Percentiles rank a stretch among this genome's conserved stretches.
phyloP scores from a whole-genome alignment of 2,329 filamentous ascomycete species.

The Aspergillus uvarum region DNA sequence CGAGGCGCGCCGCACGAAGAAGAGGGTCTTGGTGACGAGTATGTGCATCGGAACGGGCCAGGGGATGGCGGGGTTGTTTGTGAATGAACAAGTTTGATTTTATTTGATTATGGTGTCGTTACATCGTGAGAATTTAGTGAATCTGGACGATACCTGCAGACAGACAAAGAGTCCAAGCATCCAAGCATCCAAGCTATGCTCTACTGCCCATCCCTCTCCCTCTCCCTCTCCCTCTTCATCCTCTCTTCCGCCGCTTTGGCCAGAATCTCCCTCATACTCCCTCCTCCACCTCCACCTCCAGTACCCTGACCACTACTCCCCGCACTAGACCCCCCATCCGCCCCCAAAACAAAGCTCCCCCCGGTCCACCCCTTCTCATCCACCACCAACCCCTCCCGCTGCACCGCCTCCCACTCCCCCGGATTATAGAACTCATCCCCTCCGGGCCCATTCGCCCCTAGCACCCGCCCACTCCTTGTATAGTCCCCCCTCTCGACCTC shows the following conservation, averaged over 20 bases:
- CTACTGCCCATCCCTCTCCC: slow-evolving; percentile 40
- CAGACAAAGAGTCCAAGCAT: background rate
- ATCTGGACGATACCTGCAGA: background rate
- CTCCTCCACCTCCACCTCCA: slow-evolving; percentile 53
- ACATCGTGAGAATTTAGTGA: background rate
- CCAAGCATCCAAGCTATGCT: slow-evolving; percentile 11
- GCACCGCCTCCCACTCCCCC: slow-evolving; percentile 53
- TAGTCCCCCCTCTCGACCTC: slow-evolving; percentile 83
- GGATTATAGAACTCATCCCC: slow-evolving; percentile 59
- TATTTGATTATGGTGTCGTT: background rate
- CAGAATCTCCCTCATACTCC: slow-evolving; percentile 71
- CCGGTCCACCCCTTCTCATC: slow-evolving; percentile 77
- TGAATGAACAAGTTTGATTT: slow-evolving; percentile 58
- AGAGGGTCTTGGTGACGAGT: slow-evolving; percentile 86
- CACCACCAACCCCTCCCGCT: slow-evolving; percentile 55
- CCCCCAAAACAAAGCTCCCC: slow-evolving; percentile 73
- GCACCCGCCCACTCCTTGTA: slow-evolving; percentile 65
- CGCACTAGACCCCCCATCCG: slow-evolving; percentile 43
- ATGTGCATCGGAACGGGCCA: slow-evolving; percentile 77
- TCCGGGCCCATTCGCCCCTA: slow-evolving; percentile 53
- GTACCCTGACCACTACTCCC: slow-evolving; percentile 7
- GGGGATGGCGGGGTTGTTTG: slow-evolving; percentile 66
- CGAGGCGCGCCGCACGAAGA: slow-evolving; percentile 78
- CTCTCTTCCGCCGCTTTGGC: slow-evolving; percentile 72
- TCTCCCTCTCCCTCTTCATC: slow-evolving; percentile 52